Evolutionary conservation across 2,329 filamentous ascomycete species (phyloP), one percentile per base, ranked within the genome.

Genomic region (Podosphaera xanthii): DNA sequence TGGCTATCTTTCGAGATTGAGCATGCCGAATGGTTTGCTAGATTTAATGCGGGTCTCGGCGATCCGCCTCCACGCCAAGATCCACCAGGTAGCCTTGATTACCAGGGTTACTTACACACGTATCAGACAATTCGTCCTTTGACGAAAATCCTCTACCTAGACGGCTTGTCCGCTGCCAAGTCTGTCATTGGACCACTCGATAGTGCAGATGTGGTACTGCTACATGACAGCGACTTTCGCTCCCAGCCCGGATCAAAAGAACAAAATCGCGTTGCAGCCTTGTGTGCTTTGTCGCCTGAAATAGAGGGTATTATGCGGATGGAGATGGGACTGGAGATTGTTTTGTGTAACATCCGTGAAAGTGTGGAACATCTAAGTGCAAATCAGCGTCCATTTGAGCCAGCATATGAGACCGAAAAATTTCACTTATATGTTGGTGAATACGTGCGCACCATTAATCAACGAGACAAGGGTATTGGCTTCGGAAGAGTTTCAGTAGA

Each of bases 1-100:
- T 88, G 85, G 84, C 72, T 89, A 0, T 85, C 86, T 0, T 89
- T 88, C 65, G 85, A 89, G 67, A 76, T 83, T 2, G 84, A 89
- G 64, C 86, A 89, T 69, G 82, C 84, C 0, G 73, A 84, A 63
- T 67, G 73, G 2, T 88, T 89, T 70, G 10, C 36, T 5, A 40
- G 36, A 40, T 40, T 40, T 1, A 5, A 40, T 40, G 6, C 36
- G 36, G 5, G 36, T 5, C 5, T 6, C 6, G 36, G 36, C 10
- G 36, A 40, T 40, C 6, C 36, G 36, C 22, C 22, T 22, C 36
- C 36, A 40, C 5, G 6, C 36, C 5, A 5, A 40, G 10, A 6
- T 10, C 36, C 36, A 0, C 36, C 1, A 5, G 36, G 10, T 5
- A 10, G 10, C 10, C 0, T 6, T 6, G 10, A 40, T 10, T 6